Percentiles rank a stretch among this genome's conserved stretches.
Conservation (phyloP, 352 stramenopile genomes). For the Globisporangium echinulatum region DNA sequence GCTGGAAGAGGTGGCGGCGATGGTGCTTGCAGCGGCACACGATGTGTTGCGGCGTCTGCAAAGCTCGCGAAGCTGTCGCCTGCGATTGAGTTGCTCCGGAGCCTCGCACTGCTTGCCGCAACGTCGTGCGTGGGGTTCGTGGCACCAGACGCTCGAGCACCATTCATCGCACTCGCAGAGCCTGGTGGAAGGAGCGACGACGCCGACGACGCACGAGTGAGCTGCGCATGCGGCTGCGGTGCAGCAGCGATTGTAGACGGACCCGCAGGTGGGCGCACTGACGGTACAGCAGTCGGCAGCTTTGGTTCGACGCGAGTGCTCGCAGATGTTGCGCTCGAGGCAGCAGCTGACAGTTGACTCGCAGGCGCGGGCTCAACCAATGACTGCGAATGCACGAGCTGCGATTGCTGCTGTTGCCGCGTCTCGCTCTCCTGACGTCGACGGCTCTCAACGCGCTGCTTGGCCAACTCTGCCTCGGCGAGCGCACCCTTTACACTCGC, state of each 20-base stretch:
- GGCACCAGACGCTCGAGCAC: too few relatives aligned
- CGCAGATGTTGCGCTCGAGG: not conserved
- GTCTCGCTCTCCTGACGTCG: constrained; percentile 37
- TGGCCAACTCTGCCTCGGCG: constrained; percentile 65
- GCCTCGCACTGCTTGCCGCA: not conserved
- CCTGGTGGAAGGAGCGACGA: not conserved
- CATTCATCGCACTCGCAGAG: too few relatives aligned
- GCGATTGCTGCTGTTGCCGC: constrained; percentile 23
- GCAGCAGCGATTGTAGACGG: not conserved
- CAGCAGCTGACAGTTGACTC: not conserved
- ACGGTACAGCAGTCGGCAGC: not conserved
- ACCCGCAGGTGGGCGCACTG: not conserved
- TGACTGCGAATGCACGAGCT: constrained; percentile 9
- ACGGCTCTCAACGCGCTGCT: constrained; percentile 51
- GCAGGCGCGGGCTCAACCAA: not conserved
- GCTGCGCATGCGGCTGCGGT: not conserved
- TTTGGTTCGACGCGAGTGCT: not conserved
- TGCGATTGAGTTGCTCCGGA: constrained; percentile 9
- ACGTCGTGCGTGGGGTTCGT: not conserved
- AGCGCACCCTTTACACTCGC: constrained; percentile 51
- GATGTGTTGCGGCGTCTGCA: not conserved
- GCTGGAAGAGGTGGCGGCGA: not conserved
- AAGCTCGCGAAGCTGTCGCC: not conserved
- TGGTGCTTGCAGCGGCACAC: not conserved
- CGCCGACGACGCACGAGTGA: constrained; percentile 6